phyloP scores from a whole-genome alignment of 257 asterid species.

The Rehmannia glutinosa region DNA sequence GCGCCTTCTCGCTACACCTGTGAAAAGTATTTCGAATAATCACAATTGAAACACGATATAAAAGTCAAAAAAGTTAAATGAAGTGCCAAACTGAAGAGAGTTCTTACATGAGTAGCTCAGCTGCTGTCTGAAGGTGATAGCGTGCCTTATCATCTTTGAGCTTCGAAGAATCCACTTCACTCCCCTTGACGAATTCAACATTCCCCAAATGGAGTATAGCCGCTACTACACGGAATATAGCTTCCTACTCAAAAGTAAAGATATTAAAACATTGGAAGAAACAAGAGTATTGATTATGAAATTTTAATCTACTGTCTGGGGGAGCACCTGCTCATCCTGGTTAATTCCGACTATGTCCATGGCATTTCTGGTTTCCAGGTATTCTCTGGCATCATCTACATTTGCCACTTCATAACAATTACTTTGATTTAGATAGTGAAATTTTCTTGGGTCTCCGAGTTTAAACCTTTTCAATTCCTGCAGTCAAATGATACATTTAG shows the following conservation, averaged over 20 bases:
- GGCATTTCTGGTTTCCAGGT: constrained; percentile 87
- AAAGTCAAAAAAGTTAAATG: background rate
- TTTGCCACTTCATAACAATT: constrained; percentile 79
- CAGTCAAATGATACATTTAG: constrained; percentile 19
- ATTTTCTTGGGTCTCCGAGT: constrained; percentile 77
- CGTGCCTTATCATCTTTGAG: constrained; percentile 64
- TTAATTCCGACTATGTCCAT: constrained; percentile 95
- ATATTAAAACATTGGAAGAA: background rate
- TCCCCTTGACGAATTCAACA: constrained; percentile 71
- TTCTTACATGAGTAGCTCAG: constrained; percentile 83
- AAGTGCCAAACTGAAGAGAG: constrained; percentile 8
- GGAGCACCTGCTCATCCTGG: constrained; percentile 88
- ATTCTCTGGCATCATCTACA: constrained; percentile 89
- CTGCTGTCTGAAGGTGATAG: constrained; percentile 78
- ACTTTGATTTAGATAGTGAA: constrained; percentile 86
- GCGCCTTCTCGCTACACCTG: constrained; percentile 74
- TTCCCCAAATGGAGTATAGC: constrained; percentile 96
- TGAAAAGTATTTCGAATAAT: constrained; percentile 4
- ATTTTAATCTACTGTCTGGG: background rate
- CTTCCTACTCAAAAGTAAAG: constrained; percentile 47
- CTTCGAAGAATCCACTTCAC: constrained; percentile 76
- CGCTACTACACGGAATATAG: constrained; percentile 91
- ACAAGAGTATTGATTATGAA: background rate
- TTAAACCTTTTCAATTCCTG: constrained; percentile 75
- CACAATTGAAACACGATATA: background rate